Conservation (phyloP, 169 alveolate species). For the Theileria sp. region DNA sequence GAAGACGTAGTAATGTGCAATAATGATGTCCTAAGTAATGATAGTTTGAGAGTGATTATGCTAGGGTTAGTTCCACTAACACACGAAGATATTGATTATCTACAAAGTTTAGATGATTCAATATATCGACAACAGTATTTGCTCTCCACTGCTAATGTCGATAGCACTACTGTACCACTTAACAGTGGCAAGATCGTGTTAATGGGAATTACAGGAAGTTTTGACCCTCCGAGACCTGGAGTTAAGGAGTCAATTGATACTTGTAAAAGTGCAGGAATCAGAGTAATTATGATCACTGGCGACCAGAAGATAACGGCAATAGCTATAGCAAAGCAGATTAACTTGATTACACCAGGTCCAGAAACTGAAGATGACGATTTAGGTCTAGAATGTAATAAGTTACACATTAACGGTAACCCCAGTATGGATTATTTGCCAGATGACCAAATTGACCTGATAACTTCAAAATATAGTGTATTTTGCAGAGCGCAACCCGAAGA, state of each 20-base stretch:
- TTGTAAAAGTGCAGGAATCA: conserved; percentile 95
- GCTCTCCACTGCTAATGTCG: conserved; percentile 14
- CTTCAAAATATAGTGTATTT: conserved; percentile 78
- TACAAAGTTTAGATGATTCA: conserved; percentile 74
- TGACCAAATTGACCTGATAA: conserved; percentile 74
- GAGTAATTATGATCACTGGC: conserved; percentile 99
- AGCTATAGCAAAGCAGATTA: conserved; percentile 91
- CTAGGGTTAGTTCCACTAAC: conserved; percentile 82
- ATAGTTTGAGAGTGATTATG: conserved; percentile 85
- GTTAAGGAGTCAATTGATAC: conserved; percentile 94
- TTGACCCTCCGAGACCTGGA: conserved; percentile 97
- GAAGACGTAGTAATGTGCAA: conserved; percentile 20
- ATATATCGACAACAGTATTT: conserved; percentile 69
- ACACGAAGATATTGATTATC: conserved; percentile 65
- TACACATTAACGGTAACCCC: conserved; percentile 78
- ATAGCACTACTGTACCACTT: too few species aligned
- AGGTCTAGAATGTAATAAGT: conserved; percentile 66
- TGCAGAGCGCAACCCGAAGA: conserved; percentile 90
- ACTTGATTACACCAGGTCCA: conserved; percentile 61
- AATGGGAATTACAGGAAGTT: conserved; percentile 84
- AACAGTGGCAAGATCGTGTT: conserved; percentile 45
- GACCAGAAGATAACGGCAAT: conserved; percentile 95
- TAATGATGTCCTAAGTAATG: conserved; percentile 72
- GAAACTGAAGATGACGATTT: conserved; percentile 12
- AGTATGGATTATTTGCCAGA: conserved; percentile 74